These are phyloP conservation scores for Xanthoparmelia taractica DNA, from an alignment of 495 filamentous ascomycete species.

Conservation along the genomic window DNA sequence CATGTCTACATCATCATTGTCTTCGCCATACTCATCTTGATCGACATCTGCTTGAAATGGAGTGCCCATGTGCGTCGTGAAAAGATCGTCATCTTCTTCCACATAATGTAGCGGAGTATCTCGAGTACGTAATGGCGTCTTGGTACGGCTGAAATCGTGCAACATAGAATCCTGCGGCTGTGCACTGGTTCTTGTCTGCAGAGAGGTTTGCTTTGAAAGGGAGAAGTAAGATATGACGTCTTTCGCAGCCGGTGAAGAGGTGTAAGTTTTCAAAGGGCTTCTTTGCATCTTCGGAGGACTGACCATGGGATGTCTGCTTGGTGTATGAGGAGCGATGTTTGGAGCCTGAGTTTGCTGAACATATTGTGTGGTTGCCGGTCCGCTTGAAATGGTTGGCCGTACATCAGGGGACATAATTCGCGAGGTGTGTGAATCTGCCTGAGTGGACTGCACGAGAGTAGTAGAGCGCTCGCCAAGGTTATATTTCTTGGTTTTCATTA, in stretches of 20 bases:
- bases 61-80: conserved; percentile 45
- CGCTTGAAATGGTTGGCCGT: conserved; percentile 5
- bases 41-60: conserved; percentile 26
- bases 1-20: conserved; percentile 63
- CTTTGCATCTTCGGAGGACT: conserved; percentile 1
- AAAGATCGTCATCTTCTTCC: conserved; percentile 34
- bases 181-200: background rate
- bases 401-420: background rate
- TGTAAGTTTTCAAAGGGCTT: conserved; percentile 22
- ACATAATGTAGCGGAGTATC: conserved; percentile 15
- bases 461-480: conserved; percentile 3
- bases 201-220: conserved; percentile 18
- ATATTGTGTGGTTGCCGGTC: conserved; percentile 19
- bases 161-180: background rate
- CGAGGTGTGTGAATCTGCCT: conserved; percentile 6
- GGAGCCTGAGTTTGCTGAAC: conserved; percentile 26
- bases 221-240: conserved; percentile 26
- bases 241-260: conserved; percentile 15
- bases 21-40: conserved; percentile 56
- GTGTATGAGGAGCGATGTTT: conserved; percentile 11
- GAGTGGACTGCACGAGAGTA: conserved; percentile 25
- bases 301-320: background rate
- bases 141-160: background rate
- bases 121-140: conserved; percentile 10
- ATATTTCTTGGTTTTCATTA: background rate